Evolutionary conservation across 2,329 filamentous ascomycete species (phyloP), one percentile per base, ranked within the genome.

Genomic region (Neofusicoccum ribis): DNA sequence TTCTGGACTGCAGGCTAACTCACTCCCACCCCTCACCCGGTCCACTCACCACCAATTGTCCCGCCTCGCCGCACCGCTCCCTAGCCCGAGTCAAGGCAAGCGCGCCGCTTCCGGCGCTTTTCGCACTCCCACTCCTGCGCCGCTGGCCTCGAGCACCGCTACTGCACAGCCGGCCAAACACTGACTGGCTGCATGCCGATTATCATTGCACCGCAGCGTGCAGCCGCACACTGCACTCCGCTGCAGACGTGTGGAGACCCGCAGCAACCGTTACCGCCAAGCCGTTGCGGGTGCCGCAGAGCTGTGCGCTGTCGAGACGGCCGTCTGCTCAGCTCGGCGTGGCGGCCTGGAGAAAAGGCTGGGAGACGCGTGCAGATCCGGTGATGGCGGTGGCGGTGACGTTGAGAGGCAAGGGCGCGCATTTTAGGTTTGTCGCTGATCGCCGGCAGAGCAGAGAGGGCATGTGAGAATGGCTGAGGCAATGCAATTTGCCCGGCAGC

Each of bases 241-340:
- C 56, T 46, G 56, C 27, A 47, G 43, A 60, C 54, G 34, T 60
- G 56, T 60, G 56, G 56, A 60, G 43, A 46, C 43, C 43, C 43
- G 56, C 56, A 60, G 56, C 56, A 60, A 37, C 27, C 56, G 56
- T 47, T 60, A 47, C 56, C 56, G 56, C 56, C 56, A 60, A 60
- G 56, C 27, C 43, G 41, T 36, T 20, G 56, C 23, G 39, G 41
- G 15, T 47, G 27, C 56, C 47, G 56, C 43, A 60, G 39, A 43
- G n/a, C 37, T 58, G 39, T 44, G 41, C 17, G n/a, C 20, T 37
- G 41, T 60, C 56, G 31, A 36, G 23, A 15, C 20, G 52, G 34
- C 37, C 43, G 54, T n/a, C 14, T 36, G 20, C 20, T 46, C 23
- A 59, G 39, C 54, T 59, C 15, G 41, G 20, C 27, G 27, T 31